Base-by-base conservation (phyloP, 768 basidiomycete species). In the Serendipita sp. region DNA sequence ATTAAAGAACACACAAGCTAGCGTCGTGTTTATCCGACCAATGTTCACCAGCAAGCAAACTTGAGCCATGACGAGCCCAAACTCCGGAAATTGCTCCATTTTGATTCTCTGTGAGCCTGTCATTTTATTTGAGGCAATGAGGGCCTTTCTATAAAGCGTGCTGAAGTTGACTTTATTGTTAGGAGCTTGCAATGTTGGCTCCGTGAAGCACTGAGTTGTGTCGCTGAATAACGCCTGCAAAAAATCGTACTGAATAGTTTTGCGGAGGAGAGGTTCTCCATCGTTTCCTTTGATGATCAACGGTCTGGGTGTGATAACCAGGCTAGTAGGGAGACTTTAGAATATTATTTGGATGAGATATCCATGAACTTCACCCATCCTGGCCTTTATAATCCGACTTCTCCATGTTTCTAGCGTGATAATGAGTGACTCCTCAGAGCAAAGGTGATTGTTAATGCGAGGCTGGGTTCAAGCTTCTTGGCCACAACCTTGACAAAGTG, bases 101-200 rank as follows among this genome's bases (percentile, higher is more conserved):
- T 86, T 88, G 71, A 86, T 84, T 67, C 84, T 85, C 63, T 88
- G 78, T 7, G 80, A 80, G 71, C 83, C 85, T 10, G 88, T 86
- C 35, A 83, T 83, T 69, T 86, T 86, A 7, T 81, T 76, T 1
- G 86, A 86, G 73, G 84, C 79, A 75, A 85, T 86, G 68, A 92
- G 73, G 7, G 89, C 84, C 69, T 87, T 85, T 68, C 90, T 81
- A 72, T 92, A 95, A 67, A 94, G 80, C 72, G 91, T 86, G 70
- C 81, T 80, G 72, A 95, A 93, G 69, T 84, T 83, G 73, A 89
- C 78, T 73, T 80, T 83, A 38, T 80, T 79, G 4, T 74, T 75
- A 47, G 70, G 47, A 79, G 72, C 71, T 81, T 81, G 65, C n/a
- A 85, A 79, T 0, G 71, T 66, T 7, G 69, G 71, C 69, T 85